Conservation (phyloP, 192 early-diverging fungal species). For the Podochytrium sp. region DNA sequence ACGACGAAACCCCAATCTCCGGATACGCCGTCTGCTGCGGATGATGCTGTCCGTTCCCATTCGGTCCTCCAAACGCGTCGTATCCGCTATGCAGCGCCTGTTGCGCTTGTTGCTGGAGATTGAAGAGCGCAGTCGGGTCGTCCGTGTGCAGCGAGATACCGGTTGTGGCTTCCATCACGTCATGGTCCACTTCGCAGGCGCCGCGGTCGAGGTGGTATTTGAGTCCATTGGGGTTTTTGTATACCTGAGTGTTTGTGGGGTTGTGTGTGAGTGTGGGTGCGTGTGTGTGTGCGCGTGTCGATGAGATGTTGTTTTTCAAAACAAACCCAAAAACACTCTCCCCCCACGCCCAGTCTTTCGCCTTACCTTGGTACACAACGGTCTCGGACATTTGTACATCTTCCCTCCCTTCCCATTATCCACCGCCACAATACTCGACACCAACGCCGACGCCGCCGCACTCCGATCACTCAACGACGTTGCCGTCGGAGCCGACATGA, state of each 20-base stretch:
- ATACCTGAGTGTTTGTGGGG: constrained; percentile 59
- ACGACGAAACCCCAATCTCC: not conserved
- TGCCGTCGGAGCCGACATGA: not conserved
- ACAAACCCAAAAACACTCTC: not conserved
- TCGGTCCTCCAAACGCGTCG: not conserved
- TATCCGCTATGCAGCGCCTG: constrained; percentile 24
- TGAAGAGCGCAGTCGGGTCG: constrained; percentile 29
- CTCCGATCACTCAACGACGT: not conserved
- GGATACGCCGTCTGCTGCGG: not conserved
- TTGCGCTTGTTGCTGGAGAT: constrained; percentile 31
- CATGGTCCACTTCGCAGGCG: constrained; percentile 42
- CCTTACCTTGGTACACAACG: constrained; percentile 33
- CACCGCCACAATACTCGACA: constrained; percentile 18
- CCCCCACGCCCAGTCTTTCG: too few relatives aligned
- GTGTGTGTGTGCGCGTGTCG: too few relatives aligned
- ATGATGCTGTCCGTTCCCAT: too few relatives aligned
- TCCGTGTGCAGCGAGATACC: constrained; percentile 31
- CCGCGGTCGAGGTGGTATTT: constrained; percentile 97
- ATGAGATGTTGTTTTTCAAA: too few relatives aligned
- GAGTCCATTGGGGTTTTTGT: constrained; percentile 97
- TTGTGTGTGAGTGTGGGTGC: too few relatives aligned
- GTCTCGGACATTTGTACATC: constrained; percentile 33
- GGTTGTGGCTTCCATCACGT: constrained; percentile 29
- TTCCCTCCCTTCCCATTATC: constrained; percentile 28
- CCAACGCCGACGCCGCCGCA: constrained; percentile 10